Evolutionary conservation across 1,139 yeast species (phyloP).

Genomic region (Hanseniaspora sp.): DNA sequence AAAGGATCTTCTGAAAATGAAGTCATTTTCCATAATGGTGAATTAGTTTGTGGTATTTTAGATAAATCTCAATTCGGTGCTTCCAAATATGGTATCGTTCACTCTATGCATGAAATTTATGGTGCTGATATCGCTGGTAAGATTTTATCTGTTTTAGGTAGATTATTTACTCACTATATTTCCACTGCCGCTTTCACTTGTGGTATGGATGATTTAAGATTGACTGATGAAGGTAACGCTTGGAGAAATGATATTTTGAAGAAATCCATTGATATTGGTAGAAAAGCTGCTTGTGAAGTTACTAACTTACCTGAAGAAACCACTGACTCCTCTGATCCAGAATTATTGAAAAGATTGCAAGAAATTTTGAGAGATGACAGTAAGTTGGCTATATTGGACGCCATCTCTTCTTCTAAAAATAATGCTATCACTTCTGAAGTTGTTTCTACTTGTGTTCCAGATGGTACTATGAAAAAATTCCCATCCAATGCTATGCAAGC

Average conservation of each 20-base stretch:
- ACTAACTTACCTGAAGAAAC: slow-evolving; percentile 54
- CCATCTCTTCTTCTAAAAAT: slow-evolving; percentile 88
- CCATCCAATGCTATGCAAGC: slow-evolving; percentile 97
- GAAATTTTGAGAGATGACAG: slow-evolving; percentile 89
- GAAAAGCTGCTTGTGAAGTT: slow-evolving; percentile 88
- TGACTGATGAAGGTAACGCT: slow-evolving; percentile 79
- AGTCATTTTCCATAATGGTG: slow-evolving; percentile 79
- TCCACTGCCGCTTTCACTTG: slow-evolving; percentile 92
- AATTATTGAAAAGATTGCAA: slow-evolving; percentile 75
- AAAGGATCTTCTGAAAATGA: slow-evolving; percentile 69
- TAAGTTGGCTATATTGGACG: slow-evolving; percentile 89
- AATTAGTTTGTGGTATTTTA: slow-evolving; percentile 77
- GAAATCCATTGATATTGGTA: slow-evolving; percentile 70
- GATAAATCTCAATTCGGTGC: slow-evolving; percentile 99
- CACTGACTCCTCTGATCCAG: slow-evolving; percentile 53
- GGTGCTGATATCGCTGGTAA: slow-evolving; percentile 88
- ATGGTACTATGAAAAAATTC: slow-evolving; percentile 87
- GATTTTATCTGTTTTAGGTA: slow-evolving; percentile 78
- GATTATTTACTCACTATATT: slow-evolving; percentile 87
- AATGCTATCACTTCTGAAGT: slow-evolving; percentile 86
- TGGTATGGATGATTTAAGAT: slow-evolving; percentile 98
- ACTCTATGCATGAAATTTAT: slow-evolving; percentile 89
- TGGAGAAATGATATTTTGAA: slow-evolving; percentile 78
- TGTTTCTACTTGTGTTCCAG: slow-evolving; percentile 89
- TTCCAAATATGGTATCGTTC: slow-evolving; percentile 91